Evolutionary conservation across 805 yeast species (phyloP), one percentile per base, ranked within the genome.

Genomic region (Kuraishia borneana): DNA sequence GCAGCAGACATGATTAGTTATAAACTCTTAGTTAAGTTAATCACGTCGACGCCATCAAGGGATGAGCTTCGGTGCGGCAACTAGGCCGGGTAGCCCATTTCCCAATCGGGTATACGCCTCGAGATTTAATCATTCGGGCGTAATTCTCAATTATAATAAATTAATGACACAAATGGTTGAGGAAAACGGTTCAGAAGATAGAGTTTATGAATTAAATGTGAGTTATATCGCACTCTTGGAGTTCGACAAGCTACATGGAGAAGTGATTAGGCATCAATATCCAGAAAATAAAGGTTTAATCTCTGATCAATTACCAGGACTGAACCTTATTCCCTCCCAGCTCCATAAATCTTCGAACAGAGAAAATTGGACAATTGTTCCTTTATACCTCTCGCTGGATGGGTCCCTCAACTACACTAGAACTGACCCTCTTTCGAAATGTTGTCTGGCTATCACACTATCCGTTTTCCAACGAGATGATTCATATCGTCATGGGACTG

Each of bases 181-280:
- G n/a, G n/a, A n/a, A n/a, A n/a, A n/a, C n/a, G n/a, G n/a, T n/a
- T n/a, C n/a, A n/a, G n/a, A n/a, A n/a, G n/a, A n/a, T n/a, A n/a
- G n/a, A n/a, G n/a, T n/a, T n/a, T n/a, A n/a, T n/a, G n/a, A n/a
- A n/a, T n/a, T n/a, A n/a, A n/a, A n/a, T n/a, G n/a, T n/a, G n/a
- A n/a, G n/a, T n/a, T 52, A 48, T 27, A 41, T 54, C 1, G 33
- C 84, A 21, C 66, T 85, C 5, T 82, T 89, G 1, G 88, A 82
- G 54, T 87, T 85, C 51, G 92, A 85, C 50, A 73, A 78, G 41
- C 78, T 72, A 45, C 63, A 73, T 36, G 95, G 96, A 0, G 78
- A 92, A 0, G 60, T 70, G 3, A 55, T 85, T 21, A 61, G 61
- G 34, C 69, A 70, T 42, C 87, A 78, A 46, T 64, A 68, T 34